Base-by-base conservation (phyloP, 129 eudicot species). In the Artemisia annua region DNA sequence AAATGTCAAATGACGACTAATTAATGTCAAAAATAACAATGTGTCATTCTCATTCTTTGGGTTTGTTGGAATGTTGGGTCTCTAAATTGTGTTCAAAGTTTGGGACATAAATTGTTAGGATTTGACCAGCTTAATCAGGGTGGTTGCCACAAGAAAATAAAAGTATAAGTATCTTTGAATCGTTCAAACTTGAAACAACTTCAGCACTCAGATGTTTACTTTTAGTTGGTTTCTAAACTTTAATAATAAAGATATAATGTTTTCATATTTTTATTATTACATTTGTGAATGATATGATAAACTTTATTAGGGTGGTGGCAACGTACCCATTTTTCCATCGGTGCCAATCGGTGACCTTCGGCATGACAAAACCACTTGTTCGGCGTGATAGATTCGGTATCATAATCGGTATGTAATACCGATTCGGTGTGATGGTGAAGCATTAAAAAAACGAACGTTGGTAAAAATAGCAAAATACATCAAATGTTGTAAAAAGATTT, bases 181-280 rank as follows among this genome's bases (percentile, higher is more conserved):
- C 1, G 49, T 63, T 63, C 15, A 63, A 35, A 32, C 48, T 65
- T 75, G 66, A 75, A 74, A 43, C 57, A 66, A 11, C 79, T 44
- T 53, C 24, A 30, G 30, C 66, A 16, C 66, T 53, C 65, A 20
- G 22, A 39, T 13, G 6, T 66, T 54, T 75, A 39, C 72, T 54
- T 54, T 64, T 75, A 43, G 15, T 18, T 49, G 60, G 18, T 11
- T 16, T 55, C 3, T 7, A n/a, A 17, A 20, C 10, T 55, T 55
- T n/a, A n/a, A n/a, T 54, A 6, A 18, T 53, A n/a, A 5, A 54
- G 10, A 54, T n/a, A 7, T 7, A n/a, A 1, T 20, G 10, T 16
- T 10, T n/a, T 54, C 24, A 16, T 54, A 16, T n/a, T 20, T 54
- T 35, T 35, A 35, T 35, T 35, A 1, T 35, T 35, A 35, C 43